Base-by-base conservation (phyloP, 2,329 filamentous ascomycete species). In the Arthrinium puccinioides region DNA sequence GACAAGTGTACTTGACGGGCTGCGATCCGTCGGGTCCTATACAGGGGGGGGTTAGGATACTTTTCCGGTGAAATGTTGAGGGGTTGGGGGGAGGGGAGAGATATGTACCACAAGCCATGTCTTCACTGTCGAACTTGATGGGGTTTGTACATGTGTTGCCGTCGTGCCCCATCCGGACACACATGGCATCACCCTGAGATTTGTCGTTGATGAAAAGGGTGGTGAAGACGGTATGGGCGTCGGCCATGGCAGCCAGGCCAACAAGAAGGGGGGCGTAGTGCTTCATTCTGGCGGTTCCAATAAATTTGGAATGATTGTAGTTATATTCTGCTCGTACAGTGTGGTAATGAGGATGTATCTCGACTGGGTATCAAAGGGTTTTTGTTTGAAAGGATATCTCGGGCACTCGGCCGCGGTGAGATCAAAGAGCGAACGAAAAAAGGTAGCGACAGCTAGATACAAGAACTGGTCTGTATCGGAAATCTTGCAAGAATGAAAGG, bases 91-190 rank as follows among this genome's bases (percentile, higher is more conserved):
- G 24, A 20, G 30, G 10, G 30, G 21, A 9, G 19, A 33, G 6
- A 2, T 1, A 60, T 71, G 43, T 67, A 82, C 82, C 83, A 54
- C 84, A 88, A 25, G 81, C 80, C 76, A 87, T 82, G 43, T 79
- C 76, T 20, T 70, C 56, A 46, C 74, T 77, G 11, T 60, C 55
- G 42, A 74, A 66, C 4, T 61, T 60, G 36, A 87, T 67, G 20
- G 82, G 83, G 24, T 56, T 58, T 5, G 72, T 82, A 34, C 73
- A 67, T 0, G 65, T 71, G 6, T 57, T 55, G 4, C 66, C 60
- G 38, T 76, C 62, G 27, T 60, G 65, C 37, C 74, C 74, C 73
- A 83, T 82, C 28, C 84, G 79, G 35, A 88, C 71, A 50, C 82
- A 87, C 19, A 78, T 81, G 21, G 76, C 83, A 52, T 84, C 78